Conservation (phyloP, 2,329 filamentous ascomycete genomes). For the Chlorencoelia australis region DNA sequence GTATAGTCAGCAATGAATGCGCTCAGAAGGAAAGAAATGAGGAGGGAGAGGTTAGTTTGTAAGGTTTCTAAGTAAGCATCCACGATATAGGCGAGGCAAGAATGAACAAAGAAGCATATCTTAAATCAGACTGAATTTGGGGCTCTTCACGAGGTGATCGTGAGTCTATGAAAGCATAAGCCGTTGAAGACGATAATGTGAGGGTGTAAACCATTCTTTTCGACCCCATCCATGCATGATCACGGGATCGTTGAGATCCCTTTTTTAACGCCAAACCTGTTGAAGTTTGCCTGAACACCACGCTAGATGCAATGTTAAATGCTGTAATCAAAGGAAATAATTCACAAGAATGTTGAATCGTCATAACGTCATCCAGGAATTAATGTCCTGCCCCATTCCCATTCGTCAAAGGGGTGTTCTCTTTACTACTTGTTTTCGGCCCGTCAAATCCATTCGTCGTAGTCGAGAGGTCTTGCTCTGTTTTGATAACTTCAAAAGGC, state of each 20-base stretch:
- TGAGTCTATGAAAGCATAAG: slow-evolving; percentile 7
- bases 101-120: no score
- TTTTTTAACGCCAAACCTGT: slow-evolving; percentile 27
- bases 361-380: slow-evolving; percentile 16
- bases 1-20: slow-evolving; percentile 33
- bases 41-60: slow-evolving; percentile 34
- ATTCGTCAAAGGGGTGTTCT: slow-evolving; percentile 16
- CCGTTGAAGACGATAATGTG: slow-evolving; percentile 8
- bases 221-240: slow-evolving; percentile 2
- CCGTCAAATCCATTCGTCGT: slow-evolving; percentile 12
- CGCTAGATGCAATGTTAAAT: slow-evolving; percentile 26
- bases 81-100: no score
- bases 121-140: no score
- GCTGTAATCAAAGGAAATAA: slow-evolving; percentile 7
- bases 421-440: slow-evolving; percentile 6
- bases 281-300: slow-evolving; percentile 27
- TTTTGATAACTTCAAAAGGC: slow-evolving; percentile 17
- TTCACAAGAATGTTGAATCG: slow-evolving; percentile 25
- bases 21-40: slow-evolving; percentile 34
- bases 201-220: slow-evolving; percentile 6
- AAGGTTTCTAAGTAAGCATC: slow-evolving; percentile 22
- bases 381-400: slow-evolving; percentile 8
- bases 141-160: no score
- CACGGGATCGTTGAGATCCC: slow-evolving; percentile 24
- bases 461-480: slow-evolving; percentile 6